Percentiles rank a stretch among this genome's conserved stretches.
These are phyloP conservation scores for Pholiota microspora DNA, from an alignment of 768 basidiomycete genomes.

Conservation along the genomic window DNA sequence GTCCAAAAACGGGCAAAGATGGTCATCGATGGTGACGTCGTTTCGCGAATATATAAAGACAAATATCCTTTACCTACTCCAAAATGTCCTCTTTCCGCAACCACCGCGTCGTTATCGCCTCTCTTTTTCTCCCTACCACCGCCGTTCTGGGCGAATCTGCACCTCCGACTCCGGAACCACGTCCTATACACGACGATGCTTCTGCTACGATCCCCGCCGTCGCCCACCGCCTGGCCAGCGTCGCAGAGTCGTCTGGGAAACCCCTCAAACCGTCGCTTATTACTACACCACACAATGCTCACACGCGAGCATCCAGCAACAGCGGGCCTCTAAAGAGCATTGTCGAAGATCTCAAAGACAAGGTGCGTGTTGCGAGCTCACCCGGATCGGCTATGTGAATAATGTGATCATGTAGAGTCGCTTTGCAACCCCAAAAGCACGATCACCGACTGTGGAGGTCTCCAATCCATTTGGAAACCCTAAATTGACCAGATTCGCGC, in stretches of 20 bases:
- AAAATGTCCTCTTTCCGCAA: slow-evolving; percentile 69
- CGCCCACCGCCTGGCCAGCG: slow-evolving; percentile 19
- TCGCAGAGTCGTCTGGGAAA: slow-evolving; percentile 10
- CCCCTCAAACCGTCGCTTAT: slow-evolving; percentile 18
- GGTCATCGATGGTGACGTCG: slow-evolving; percentile 21
- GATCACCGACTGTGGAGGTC: slow-evolving; percentile 42
- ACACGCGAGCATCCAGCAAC: slow-evolving; percentile 23
- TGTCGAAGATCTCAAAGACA: slow-evolving; percentile 75
- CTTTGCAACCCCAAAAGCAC: slow-evolving; percentile 35
- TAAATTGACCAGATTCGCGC: slow-evolving; percentile 38
- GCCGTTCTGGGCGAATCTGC: slow-evolving; percentile 59
- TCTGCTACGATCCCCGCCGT: slow-evolving; percentile 22
- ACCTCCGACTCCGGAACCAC: slow-evolving; percentile 46
- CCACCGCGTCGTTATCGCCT: slow-evolving; percentile 76
- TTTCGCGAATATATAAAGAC: slow-evolving; percentile 10
- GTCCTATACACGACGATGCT: slow-evolving; percentile 12
- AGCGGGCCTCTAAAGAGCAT: slow-evolving; percentile 60
- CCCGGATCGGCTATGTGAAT: background rate
- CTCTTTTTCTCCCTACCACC: slow-evolving; percentile 81
- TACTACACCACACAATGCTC: slow-evolving; percentile 12
- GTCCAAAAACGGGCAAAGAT: slow-evolving; percentile 10
- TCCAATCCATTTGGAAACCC: slow-evolving; percentile 53
- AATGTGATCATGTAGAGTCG: slow-evolving; percentile 31
- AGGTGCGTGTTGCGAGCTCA: slow-evolving; percentile 32
- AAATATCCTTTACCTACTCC: background rate